Base-by-base conservation (phyloP, 352 stramenopile species). In the Plasmopara muralis region DNA sequence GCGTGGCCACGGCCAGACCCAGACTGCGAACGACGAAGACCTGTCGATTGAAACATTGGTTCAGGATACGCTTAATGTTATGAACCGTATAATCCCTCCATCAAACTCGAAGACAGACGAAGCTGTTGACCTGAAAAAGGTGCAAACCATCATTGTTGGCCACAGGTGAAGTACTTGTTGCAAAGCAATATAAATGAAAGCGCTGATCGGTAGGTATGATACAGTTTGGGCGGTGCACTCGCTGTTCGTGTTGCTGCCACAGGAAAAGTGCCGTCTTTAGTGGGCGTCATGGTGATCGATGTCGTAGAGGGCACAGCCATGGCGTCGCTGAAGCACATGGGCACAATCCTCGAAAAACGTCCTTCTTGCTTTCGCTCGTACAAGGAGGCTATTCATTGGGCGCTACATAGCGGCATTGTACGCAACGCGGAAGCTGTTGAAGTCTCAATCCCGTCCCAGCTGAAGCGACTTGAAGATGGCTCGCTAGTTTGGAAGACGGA, bases 241-340 rank as follows among this genome's bases (percentile, higher is more conserved):
- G 85, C 77, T 10, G 83, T 94, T 28, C 79, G 84, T 13, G 78
- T 90, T 12, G 78, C 74, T 1, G 76, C 74, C 1, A 74, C 73
- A 5, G 60, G 73, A 28, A 66, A 78, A 20, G 67, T 93, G 18
- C 46, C 58, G 13, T 85, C 77, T 3, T 62, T 95, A 9, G 74
- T 80, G 9, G 86, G 86, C 13, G 70, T 93, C 2, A 88, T 95
- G 69, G 84, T 95, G 34, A 82, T 95, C 40, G 86, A 95, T 55
- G 86, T 95, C 7, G 86, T 95, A 8, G 86, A 95, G 49, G 84
- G 84, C 41, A 95, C 86, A 6, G 84, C 86, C 5, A 63, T 95
- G 13, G 82, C 83, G n/a, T 90, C 86, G 7, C 66, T 95, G 9
- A 66, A 73, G 40, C 79, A 93, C 64, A 95, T 95, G 86, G 69